Evolutionary conservation across 805 yeast genomes (phyloP), one percentile per base, ranked within the genome.

Genomic region (Dipodascopsis tothii): DNA sequence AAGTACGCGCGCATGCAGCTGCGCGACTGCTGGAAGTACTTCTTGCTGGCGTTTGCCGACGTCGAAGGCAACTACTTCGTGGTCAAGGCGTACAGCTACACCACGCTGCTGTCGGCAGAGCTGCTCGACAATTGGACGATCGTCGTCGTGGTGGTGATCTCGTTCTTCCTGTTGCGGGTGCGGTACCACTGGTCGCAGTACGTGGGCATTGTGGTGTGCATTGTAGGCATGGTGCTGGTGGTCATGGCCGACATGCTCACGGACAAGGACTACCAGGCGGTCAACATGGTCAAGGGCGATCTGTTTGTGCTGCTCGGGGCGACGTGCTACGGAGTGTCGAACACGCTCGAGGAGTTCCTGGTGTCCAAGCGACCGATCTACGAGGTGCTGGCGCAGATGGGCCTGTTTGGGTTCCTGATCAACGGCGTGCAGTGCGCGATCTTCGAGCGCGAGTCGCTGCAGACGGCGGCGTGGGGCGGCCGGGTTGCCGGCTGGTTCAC

Each of bases 11-110:
- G 41, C 7, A 36, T 69, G 39, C 35, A 64, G 16, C 32, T 49
- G 21, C 43, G 45, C 19, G 71, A 69, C 47, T 63, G 70, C 46
- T 69, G 73, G 73, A 65, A 69, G 53, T 69, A 59, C 45, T 65
- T 69, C 47, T 35, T 68, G 17, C 48, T 68, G 34, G 67, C 72
- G 2, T 69, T 69, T 55, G 68, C 68, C 19, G 73, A 69, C 42
- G 73, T 69, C 21, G 61, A 69, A 51, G 73, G 73, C 34, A 68
- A 68, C 59, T 68, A 69, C 54, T 69, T 69, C 43, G 67, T 69
- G 14, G 71, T 67, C 38, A 62, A 61, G 45, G 73, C 73, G 16
- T 69, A 69, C 49, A 60, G 59, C 43, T 69, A 69, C 56, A 69
- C 73, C 18, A 69, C 67, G 47, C 51, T 69, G 50, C 56, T 69